Evolutionary conservation across 2,329 filamentous ascomycete genomes (phyloP).

Genomic region (Sclerotinia nivalis): DNA sequence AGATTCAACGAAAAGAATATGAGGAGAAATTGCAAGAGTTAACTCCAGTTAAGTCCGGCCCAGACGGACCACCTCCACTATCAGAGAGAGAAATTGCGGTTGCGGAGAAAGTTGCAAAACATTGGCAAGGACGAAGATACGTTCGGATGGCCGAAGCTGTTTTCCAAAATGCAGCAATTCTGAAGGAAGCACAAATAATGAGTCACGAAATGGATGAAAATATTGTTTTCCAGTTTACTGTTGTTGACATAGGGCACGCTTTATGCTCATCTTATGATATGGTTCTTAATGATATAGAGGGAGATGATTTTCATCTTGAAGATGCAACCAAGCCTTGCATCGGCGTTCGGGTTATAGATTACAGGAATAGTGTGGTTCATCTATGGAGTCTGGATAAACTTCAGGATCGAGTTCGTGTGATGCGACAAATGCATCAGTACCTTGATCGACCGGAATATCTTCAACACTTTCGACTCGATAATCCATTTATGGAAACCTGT

Average conservation of each 20-base stretch:
- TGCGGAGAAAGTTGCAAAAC: conserved; percentile 65
- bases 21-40: conserved; percentile 81
- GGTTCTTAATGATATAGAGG: conserved; percentile 87
- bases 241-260: conserved; percentile 84
- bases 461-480: conserved; percentile 87
- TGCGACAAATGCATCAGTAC: conserved; percentile 97
- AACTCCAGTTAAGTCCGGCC: conserved; percentile 58
- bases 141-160: conserved; percentile 93
- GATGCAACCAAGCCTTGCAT: conserved; percentile 85
- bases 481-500: conserved; percentile 87
- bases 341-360: conserved; percentile 87
- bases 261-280: conserved; percentile 95
- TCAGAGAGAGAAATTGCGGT: conserved; percentile 70
- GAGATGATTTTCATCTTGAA: conserved; percentile 78
- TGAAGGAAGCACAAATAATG: conserved; percentile 98
- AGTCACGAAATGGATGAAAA: conserved; percentile 93
- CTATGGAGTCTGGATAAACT: conserved; percentile 95
- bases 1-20: conserved; percentile 79
- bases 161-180: conserved; percentile 78
- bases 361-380: conserved; percentile 80
- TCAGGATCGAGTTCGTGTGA: conserved; percentile 79
- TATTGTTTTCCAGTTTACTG: conserved; percentile 91
- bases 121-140: conserved; percentile 83
- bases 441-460: conserved; percentile 93
- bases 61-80: conserved; percentile 48